Evolutionary conservation across 352 stramenopile species (phyloP), one percentile per base, ranked within the genome.

Genomic region (Thalassiosira exigua): DNA sequence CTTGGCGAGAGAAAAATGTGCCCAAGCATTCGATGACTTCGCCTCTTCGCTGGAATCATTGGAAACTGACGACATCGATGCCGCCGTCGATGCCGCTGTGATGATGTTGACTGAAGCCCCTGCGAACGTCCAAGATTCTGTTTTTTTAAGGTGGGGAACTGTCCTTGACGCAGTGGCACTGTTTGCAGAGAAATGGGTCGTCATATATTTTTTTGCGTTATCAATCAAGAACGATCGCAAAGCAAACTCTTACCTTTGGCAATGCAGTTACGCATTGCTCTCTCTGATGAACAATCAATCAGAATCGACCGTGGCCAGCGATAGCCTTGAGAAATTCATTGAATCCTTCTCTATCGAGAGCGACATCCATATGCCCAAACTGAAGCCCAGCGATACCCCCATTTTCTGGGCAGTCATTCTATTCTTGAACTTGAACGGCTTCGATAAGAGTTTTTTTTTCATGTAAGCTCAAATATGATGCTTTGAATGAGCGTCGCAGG

Each of bases 241-340:
- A 21, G 36, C 22, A 3, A 21, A 27, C 3, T 74, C 39, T 2
- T 62, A 74, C 26, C 22, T 65, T 1, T 64, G 32, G 9, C 46
- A 52, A 11, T 12, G 62, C 14, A 14, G 32, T 3, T 69, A 27
- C 29, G 42, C 24, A 11, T 21, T 81, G 0, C 36, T 81, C 0
- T 72, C 65, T 1, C 41, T 81, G 3, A 81, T 75, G 62, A 60
- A 66, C 21, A 62, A 56, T 27, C 21, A 22, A 22, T 32, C 44
- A 9, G 14, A n/a, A 17, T 1, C 54, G 54, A 48, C n/a, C 26
- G 48, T 29, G 54, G 19, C 12, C 9, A 19, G 21, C 9, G 19
- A 36, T 5, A 9, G 3, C 3, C 19, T 59, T 1, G 48, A 72
- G 39, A 4, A 11, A 17, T 59, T 53, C 50, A 46, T 72, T 36